Evolutionary conservation across 495 filamentous ascomycete genomes (phyloP).

Genomic region (Penicillium paradoxum): DNA sequence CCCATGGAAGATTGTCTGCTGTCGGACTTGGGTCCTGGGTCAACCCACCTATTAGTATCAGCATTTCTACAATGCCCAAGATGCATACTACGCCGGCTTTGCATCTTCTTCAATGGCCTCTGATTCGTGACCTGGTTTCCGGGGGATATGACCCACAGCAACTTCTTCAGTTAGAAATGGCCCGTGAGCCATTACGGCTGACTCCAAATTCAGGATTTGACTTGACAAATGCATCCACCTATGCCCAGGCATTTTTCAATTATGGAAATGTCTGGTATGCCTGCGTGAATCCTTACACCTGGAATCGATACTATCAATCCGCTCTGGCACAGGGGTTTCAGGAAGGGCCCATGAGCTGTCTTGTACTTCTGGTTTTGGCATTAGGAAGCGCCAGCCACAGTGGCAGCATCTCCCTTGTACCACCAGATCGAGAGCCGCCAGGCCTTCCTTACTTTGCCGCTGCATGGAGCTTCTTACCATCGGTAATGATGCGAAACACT

Average conservation of each 20-base stretch:
- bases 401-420: slow-evolving; percentile 67
- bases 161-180: slow-evolving; percentile 76
- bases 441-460: slow-evolving; percentile 77
- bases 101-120: slow-evolving; percentile 73
- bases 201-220: slow-evolving; percentile 58
- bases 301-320: slow-evolving; percentile 68
- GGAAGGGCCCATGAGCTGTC: slow-evolving; percentile 74
- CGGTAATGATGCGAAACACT: slow-evolving; percentile 72
- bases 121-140: slow-evolving; percentile 71
- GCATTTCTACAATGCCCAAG: slow-evolving; percentile 81
- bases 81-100: slow-evolving; percentile 74
- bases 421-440: slow-evolving; percentile 66
- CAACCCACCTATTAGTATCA: slow-evolving; percentile 48
- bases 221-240: slow-evolving; percentile 66
- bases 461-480: slow-evolving; percentile 71
- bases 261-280: slow-evolving; percentile 82
- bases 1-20: slow-evolving; percentile 54
- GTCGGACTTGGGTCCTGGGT: slow-evolving; percentile 72
- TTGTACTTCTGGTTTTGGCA: slow-evolving; percentile 74
- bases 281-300: slow-evolving; percentile 77
- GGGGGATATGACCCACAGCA: slow-evolving; percentile 73
- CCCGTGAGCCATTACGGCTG: slow-evolving; percentile 62
- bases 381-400: slow-evolving; percentile 65
- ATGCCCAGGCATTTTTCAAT: slow-evolving; percentile 73
- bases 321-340: slow-evolving; percentile 69